phyloP scores from a whole-genome alignment of 495 filamentous ascomycete genomes.

The Chaetomium cochliodes region DNA sequence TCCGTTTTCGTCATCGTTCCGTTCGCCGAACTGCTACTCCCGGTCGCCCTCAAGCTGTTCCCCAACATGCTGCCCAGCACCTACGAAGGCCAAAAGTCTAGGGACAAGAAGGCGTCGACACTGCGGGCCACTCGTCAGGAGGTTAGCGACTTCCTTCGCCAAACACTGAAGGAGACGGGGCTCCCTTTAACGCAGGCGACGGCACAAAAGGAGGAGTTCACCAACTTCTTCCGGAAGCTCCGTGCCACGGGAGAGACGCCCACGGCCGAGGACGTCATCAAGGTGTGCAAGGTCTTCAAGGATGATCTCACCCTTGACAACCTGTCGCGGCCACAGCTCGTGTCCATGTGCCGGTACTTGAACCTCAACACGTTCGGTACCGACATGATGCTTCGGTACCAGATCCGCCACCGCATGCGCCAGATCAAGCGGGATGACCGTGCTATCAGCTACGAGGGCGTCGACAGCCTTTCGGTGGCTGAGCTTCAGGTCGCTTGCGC shows the following conservation, averaged over 20 bases:
- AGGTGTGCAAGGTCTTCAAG: constrained; percentile 99
- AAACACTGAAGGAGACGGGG: constrained; percentile 89
- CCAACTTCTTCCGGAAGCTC: constrained; percentile 97
- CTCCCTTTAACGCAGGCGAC: constrained; percentile 81
- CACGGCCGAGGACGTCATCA: constrained; percentile 87
- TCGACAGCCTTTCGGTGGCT: constrained; percentile 86
- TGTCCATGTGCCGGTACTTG: constrained; percentile 98
- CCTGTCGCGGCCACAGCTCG: constrained; percentile 89
- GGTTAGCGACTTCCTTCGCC: constrained; percentile 84
- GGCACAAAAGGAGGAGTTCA: constrained; percentile 89
- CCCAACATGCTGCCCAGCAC: constrained; percentile 96
- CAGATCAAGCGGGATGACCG: constrained; percentile 98
- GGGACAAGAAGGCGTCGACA: constrained; percentile 79
- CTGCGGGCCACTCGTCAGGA: constrained; percentile 88
- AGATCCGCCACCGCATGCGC: constrained; percentile 94
- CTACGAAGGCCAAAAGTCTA: constrained; percentile 87
- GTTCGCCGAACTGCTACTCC: constrained; percentile 92
- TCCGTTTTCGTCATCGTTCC: constrained; percentile 96
- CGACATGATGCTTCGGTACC: constrained; percentile 95
- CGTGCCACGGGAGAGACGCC: constrained; percentile 87
- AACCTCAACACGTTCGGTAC: constrained; percentile 96
- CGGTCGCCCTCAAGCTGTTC: constrained; percentile 89
- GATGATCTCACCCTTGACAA: constrained; percentile 98
- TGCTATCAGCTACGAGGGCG: constrained; percentile 91
- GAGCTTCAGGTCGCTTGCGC: constrained; percentile 91